Evolutionary conservation across 192 early-diverging fungal genomes (phyloP).

Genomic region (Coemansia sp.): DNA sequence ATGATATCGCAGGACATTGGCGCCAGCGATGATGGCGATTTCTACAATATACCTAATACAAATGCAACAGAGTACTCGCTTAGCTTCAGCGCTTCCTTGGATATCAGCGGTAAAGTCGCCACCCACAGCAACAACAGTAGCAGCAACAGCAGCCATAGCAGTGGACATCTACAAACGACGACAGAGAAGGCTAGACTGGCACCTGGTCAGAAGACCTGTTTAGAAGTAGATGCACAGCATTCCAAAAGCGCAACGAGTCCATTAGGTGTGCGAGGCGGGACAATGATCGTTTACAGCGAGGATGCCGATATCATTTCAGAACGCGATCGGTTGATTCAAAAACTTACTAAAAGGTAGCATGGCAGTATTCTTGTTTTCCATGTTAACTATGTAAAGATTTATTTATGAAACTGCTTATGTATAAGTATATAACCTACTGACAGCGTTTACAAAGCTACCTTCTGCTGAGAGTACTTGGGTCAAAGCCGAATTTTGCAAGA

Average conservation of each 20-base stretch:
- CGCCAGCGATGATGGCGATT: neutral
- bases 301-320: constrained; percentile 40
- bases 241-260: constrained; percentile 8
- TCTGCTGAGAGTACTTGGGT: constrained; percentile 33
- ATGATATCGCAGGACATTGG: constrained; percentile 30
- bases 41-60: constrained; percentile 38
- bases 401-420: too few species aligned
- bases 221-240: neutral
- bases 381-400: too few species aligned
- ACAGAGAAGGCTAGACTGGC: neutral
- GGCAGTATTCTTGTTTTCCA: too few species aligned
- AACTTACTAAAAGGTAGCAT: constrained; percentile 17
- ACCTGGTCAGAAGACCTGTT: neutral
- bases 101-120: neutral
- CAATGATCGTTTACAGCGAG: constrained; percentile 46
- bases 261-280: constrained; percentile 12
- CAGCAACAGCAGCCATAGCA: neutral
- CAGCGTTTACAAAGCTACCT: neutral
- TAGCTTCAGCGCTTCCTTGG: neutral
- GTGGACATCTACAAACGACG: neutral
- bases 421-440: neutral
- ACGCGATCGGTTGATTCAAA: constrained; percentile 37
- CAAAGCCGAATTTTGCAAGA: constrained; percentile 48
- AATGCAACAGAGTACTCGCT: neutral
- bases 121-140: neutral